Evolutionary conservation across 23 red algal species (phyloP), one percentile per base, ranked within the genome.

Genomic region (Gracilariopsis chorda): DNA sequence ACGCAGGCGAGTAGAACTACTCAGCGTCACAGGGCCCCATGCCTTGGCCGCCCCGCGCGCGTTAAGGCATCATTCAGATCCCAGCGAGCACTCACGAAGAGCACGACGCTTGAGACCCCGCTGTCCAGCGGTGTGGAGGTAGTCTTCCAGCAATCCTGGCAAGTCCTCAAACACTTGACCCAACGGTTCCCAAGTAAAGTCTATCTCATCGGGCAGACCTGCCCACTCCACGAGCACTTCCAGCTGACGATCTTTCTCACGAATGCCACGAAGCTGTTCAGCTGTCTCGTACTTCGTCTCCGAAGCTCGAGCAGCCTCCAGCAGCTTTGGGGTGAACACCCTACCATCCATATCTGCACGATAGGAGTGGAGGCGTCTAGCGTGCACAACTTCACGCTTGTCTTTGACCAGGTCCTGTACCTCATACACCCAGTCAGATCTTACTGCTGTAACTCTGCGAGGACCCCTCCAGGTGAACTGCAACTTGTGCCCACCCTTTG

Each of bases 101-200:
- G n/a, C n/a, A n/a, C n/a, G n/a, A n/a, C n/a, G n/a, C 75, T 57
- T 24, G 10, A 55, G 23, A 6, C 35, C 35, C 4, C 33, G 43
- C 5, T 80, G 30, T 21, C 60, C 60, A n/a, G 21, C 29, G 9
- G 77, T 61, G 29, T 39, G 21, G 20, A 84, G 58, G 51, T 65
- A 84, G 40, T 65, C 10, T 59, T 71, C 33, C 2, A 86, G 39
- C 7, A 86, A 24, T 19, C 62, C 82, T 27, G 82, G 82, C 34
- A 86, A 14, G 37, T 86, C 58, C 43, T 86, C 82, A 11, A 3
- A 3, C 2, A 86, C 34, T 12, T 35, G 68, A 10, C 8, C 29
- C 4, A 86, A 36, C 9, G 82, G 82, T 36, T 86, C 82, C 82
- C 82, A 71, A 1, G 82, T 86, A 8, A 11, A 36, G 35, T 71